Conservation (phyloP, 352 stramenopile genomes). For the Phytopythium oedochilum region DNA sequence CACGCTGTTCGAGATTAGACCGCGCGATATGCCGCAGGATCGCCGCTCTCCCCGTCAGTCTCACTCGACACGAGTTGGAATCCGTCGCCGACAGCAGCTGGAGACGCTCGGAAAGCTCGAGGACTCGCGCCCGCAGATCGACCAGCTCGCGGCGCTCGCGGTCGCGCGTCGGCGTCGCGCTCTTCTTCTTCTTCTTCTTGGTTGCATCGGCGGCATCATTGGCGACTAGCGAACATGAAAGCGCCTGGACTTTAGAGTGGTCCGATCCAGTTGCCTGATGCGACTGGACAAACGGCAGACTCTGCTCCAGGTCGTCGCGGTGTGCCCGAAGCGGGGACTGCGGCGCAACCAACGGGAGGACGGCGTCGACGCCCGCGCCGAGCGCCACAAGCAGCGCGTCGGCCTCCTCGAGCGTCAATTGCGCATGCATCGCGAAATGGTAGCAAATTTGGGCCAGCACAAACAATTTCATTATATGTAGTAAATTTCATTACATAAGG, state of each 20-base stretch:
- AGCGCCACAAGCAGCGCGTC: background rate
- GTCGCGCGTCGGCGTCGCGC: slow-evolving; percentile 20
- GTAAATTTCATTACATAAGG: no score
- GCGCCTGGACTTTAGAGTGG: no score
- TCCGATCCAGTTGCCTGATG: no score
- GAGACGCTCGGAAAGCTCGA: slow-evolving; percentile 14
- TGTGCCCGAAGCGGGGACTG: background rate
- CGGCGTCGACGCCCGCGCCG: background rate
- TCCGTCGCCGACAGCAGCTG: background rate
- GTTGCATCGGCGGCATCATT: background rate
- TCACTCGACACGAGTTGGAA: background rate
- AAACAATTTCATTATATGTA: no score
- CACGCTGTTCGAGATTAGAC: background rate
- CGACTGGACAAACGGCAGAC: background rate
- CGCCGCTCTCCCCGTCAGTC: slow-evolving; percentile 2
- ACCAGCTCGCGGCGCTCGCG: slow-evolving; percentile 22
- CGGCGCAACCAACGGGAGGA: background rate
- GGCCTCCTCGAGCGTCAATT: background rate
- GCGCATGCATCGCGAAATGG: no score
- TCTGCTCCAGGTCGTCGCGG: no score
- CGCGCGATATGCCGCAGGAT: slow-evolving; percentile 25
- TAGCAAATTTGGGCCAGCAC: no score
- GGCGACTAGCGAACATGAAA: no score
- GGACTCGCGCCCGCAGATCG: slow-evolving; percentile 12
- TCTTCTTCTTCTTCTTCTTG: background rate